Conservation (phyloP, 176 grass and related monocot genomes). For the Eremochloa ophiuroides region DNA sequence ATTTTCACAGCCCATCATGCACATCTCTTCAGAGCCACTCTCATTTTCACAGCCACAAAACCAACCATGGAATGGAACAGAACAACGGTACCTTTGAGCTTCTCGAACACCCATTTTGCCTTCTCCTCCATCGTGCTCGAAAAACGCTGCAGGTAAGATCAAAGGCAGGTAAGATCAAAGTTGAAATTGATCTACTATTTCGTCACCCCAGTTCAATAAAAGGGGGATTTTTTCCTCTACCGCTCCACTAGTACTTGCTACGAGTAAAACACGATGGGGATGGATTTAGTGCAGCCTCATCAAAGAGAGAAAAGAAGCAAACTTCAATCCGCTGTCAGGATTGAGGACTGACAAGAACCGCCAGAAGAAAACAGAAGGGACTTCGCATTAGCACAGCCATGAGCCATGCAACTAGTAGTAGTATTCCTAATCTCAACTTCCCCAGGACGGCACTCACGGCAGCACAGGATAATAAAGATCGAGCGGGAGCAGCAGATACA, state of each 20-base stretch:
- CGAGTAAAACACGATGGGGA: background rate
- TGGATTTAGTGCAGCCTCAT: background rate
- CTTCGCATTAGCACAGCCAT: background rate
- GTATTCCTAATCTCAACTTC: background rate
- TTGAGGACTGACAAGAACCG: background rate
- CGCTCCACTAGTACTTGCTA: background rate
- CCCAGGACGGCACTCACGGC: background rate
- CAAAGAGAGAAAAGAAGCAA: background rate
- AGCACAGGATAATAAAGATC: background rate
- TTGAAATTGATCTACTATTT: background rate
- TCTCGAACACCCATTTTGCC: slow-evolving; percentile 98
- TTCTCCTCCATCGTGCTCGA: slow-evolving; percentile 92
- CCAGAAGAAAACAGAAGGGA: background rate
- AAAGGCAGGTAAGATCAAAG: background rate
- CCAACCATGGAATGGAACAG: background rate
- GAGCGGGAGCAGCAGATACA: no score
- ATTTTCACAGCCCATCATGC: background rate
- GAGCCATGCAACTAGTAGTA: background rate
- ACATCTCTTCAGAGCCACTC: no score
- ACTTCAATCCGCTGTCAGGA: background rate
- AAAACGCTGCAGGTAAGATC: slow-evolving; percentile 56
- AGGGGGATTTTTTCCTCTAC: background rate
- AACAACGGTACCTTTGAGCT: slow-evolving; percentile 78
- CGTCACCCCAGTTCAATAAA: background rate
- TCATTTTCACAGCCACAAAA: background rate